Evolutionary conservation across 805 yeast genomes (phyloP).

Genomic region (Ogataea dorogensis): DNA sequence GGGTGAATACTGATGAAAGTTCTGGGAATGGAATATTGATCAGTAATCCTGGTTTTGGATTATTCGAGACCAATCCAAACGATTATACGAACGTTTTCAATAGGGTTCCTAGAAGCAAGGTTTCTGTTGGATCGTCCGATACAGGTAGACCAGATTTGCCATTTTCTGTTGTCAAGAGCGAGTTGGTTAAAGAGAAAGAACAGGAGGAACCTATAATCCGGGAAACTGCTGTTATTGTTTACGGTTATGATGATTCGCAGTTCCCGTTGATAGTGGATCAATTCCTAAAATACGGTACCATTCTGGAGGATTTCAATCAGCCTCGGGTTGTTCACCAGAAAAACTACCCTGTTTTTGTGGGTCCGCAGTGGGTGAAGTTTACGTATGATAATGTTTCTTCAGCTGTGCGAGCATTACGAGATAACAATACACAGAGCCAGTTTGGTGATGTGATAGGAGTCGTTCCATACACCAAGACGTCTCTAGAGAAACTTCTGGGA

Average conservation of each 20-base stretch:
- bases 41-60: constrained; percentile 30
- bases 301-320: constrained; percentile 68
- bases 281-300: constrained; percentile 76
- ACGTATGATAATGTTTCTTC: constrained; percentile 75
- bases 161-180: constrained; percentile 12
- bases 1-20: constrained; percentile 39
- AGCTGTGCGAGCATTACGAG: constrained; percentile 81
- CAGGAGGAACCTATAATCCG: constrained; percentile 26
- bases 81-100: constrained; percentile 46
- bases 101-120: constrained; percentile 26
- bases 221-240: constrained; percentile 74
- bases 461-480: constrained; percentile 60
- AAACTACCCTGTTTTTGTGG: constrained; percentile 70
- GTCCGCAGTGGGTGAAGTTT: constrained; percentile 87
- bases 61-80: constrained; percentile 42
- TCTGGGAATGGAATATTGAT: constrained; percentile 37
- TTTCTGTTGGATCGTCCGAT: constrained; percentile 10
- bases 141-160: constrained; percentile 15
- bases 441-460: constrained; percentile 59
- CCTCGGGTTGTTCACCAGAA: constrained; percentile 17
- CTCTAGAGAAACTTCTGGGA: constrained; percentile 57
- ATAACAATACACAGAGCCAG: constrained; percentile 71
- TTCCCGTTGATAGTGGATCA: constrained; percentile 66
- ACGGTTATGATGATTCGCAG: constrained; percentile 82
- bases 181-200: constrained; percentile 18